Evolutionary conservation across 768 basidiomycete genomes (phyloP).

Genomic region (Piloderma croceum): DNA sequence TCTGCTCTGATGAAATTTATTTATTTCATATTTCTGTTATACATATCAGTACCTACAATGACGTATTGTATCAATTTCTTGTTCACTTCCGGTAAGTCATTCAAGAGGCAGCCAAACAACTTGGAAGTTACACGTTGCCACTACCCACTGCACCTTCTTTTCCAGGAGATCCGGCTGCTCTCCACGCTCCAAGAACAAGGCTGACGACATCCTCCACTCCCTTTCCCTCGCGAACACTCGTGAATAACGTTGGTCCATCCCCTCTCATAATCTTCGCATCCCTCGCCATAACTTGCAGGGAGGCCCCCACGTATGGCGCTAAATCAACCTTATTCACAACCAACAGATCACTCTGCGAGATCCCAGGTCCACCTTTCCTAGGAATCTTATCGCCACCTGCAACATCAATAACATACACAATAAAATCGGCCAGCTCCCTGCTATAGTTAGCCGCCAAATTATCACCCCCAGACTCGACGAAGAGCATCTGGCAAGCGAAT

Average conservation of each 20-base stretch:
- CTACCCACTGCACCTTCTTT: conserved; percentile 38
- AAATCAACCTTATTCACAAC: conserved; percentile 97
- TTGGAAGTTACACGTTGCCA: too few species aligned
- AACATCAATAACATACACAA: conserved; percentile 89
- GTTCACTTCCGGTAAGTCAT: too few species aligned
- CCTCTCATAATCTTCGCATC: conserved; percentile 94
- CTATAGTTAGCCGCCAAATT: conserved; percentile 97
- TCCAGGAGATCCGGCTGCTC: conserved; percentile 70
- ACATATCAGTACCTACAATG: too few species aligned
- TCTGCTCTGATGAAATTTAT: too few species aligned
- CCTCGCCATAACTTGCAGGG: conserved; percentile 89
- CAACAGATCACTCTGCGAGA: conserved; percentile 91
- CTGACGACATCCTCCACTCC: conserved; percentile 80
- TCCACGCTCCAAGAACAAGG: conserved; percentile 87
- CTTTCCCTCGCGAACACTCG: conserved; percentile 70
- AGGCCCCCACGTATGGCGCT: conserved; percentile 87
- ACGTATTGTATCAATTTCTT: too few species aligned
- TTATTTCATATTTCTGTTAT: too few species aligned
- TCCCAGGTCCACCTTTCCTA: conserved; percentile 95
- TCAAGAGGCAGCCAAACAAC: too few species aligned
- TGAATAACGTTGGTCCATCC: conserved; percentile 88
- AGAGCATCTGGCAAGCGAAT: conserved; percentile 82
- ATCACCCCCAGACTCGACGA: conserved; percentile 96
- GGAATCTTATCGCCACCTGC: conserved; percentile 99
- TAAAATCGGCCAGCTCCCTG: conserved; percentile 94